phyloP scores from a whole-genome alignment of 805 yeast species.

The Hyphopichia homilentoma region DNA sequence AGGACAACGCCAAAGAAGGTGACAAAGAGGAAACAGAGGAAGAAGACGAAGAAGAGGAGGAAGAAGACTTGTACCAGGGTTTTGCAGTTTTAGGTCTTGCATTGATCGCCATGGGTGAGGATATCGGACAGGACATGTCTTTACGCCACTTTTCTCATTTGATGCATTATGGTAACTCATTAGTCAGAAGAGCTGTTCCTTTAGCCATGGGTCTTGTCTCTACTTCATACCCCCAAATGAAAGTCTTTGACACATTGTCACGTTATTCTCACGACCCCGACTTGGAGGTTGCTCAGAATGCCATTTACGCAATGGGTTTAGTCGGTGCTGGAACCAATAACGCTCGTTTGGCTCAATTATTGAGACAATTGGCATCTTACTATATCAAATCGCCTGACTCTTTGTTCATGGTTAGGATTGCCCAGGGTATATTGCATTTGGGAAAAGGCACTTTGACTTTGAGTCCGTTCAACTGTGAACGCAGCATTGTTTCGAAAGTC shows the following conservation, averaged over 20 bases:
- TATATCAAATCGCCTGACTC: slow-evolving; percentile 89
- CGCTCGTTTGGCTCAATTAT: slow-evolving; percentile 93
- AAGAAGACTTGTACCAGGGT: slow-evolving; percentile 65
- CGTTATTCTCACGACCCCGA: slow-evolving; percentile 96
- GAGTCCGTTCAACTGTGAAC: slow-evolving; percentile 85
- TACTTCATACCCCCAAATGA: slow-evolving; percentile 93
- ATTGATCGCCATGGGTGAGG: slow-evolving; percentile 94
- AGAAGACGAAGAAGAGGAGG: slow-evolving; percentile 33
- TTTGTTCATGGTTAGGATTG: slow-evolving; percentile 85
- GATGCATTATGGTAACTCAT: slow-evolving; percentile 95
- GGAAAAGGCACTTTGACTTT: slow-evolving; percentile 95
- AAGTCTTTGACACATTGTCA: slow-evolving; percentile 92
- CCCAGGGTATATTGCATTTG: slow-evolving; percentile 91
- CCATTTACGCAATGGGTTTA: slow-evolving; percentile 95
- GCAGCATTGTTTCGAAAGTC: slow-evolving; percentile 81
- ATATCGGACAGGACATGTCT: slow-evolving; percentile 96
- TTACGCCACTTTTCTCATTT: slow-evolving; percentile 94
- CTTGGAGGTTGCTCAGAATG: slow-evolving; percentile 88
- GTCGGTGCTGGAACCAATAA: slow-evolving; percentile 99
- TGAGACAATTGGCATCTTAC: slow-evolving; percentile 92
- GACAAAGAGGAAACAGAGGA: slow-evolving; percentile 27
- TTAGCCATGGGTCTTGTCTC: slow-evolving; percentile 96
- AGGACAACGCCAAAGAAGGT: slow-evolving; percentile 12
- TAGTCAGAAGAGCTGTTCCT: slow-evolving; percentile 91
- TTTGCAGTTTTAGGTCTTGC: slow-evolving; percentile 95